Evolutionary conservation across 257 asterid genomes (phyloP), one percentile per base, ranked within the genome.

Genomic region (Lycium barbarum): DNA sequence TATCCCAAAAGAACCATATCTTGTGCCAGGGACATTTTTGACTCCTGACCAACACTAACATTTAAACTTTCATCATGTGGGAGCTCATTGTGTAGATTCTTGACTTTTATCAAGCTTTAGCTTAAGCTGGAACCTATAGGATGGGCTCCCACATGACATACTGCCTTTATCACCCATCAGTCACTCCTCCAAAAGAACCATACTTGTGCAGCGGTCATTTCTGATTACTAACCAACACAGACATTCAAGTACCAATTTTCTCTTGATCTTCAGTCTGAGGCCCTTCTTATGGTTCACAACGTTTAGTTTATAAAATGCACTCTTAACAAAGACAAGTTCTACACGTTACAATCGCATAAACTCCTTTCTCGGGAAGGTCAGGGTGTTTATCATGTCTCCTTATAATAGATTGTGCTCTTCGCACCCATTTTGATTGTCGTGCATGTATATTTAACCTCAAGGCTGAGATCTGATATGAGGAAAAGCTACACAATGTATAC

Each of bases 101-200:
- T 26, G 63, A 76, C 82, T 26, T 76, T 53, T 62, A 71, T 74
- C 62, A 35, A 1, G 85, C 58, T 81, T 51, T 80, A 66, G 59
- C n/a, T 22, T 84, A 63, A 84, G 67, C 54, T 8, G 78, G 80
- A 84, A 65, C 62, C 84, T 70, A 35, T 53, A 49, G 38, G 1
- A 58, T 68, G 49, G 22, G n/a, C 33, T 59, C 65, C 65, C 26
- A 36, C 76, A 36, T 6, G 76, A 68, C 81, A 5, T 43, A 7
- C 47, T 22, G 26, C 11, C 5, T 76, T 51, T 22, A 51, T 26
- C 63, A 76, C n/a, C 22, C 47, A 76, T 0, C 82, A 76, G 43
- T 22, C 49, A 76, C 58, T 76, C 63, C 58, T 76, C 63, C 58
- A 0, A 22, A 26, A 76, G 63, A 76, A 76, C 47, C 0, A 76